Evolutionary conservation across 257 asterid genomes (phyloP).

Genomic region (Ilex aquifolium): DNA sequence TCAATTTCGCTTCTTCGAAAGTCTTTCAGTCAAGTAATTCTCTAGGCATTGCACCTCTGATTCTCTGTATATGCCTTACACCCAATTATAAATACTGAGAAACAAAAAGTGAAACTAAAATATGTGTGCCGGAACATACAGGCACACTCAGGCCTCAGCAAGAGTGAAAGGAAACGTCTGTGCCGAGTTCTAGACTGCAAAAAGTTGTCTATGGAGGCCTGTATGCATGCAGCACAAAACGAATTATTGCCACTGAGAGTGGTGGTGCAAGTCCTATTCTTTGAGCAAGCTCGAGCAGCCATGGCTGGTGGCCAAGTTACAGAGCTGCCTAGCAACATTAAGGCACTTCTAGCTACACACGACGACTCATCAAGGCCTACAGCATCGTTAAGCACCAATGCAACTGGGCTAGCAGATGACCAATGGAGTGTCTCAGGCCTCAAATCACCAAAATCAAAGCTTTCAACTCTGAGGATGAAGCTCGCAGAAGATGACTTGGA

Average conservation of each 20-base stretch:
- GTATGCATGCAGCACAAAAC: conserved; percentile 92
- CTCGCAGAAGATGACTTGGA: conserved; percentile 59
- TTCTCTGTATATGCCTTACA: neutral
- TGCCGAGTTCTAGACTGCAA: conserved; percentile 72
- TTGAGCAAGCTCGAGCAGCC: conserved; percentile 84
- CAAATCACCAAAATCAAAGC: conserved; percentile 54
- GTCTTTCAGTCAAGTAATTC: too few relatives aligned
- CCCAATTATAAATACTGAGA: neutral
- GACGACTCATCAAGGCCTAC: conserved; percentile 33
- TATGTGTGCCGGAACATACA: conserved; percentile 14
- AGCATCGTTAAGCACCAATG: conserved; percentile 28
- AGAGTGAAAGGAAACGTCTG: conserved; percentile 68
- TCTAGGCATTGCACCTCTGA: neutral
- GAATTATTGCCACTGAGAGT: conserved; percentile 82
- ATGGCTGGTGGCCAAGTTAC: conserved; percentile 54
- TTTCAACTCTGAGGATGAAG: conserved; percentile 75
- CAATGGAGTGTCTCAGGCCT: conserved; percentile 67
- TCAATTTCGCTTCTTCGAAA: too few relatives aligned
- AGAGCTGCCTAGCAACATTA: conserved; percentile 62
- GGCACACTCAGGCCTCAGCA: conserved; percentile 73
- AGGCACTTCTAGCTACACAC: conserved; percentile 52
- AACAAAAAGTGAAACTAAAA: neutral
- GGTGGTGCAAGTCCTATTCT: conserved; percentile 85
- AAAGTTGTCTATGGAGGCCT: conserved; percentile 62
- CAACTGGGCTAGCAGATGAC: conserved; percentile 37